Conservation (phyloP, 1,284 basidiomycete species). For the Peniophora sp. region DNA sequence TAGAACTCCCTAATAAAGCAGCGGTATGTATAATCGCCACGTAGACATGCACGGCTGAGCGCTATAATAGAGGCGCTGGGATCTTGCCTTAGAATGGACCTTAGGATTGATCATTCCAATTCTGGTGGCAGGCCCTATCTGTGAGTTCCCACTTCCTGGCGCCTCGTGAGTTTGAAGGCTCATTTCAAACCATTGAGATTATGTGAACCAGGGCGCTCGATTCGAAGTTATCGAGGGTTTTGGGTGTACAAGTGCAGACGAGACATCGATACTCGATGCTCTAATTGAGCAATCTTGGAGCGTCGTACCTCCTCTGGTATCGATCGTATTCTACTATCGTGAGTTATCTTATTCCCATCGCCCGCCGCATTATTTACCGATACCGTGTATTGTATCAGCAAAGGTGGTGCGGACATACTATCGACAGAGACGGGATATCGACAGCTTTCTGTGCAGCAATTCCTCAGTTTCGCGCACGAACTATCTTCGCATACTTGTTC, state of each 20-base stretch:
- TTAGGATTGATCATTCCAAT: not conserved
- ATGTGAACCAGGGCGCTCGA: not conserved
- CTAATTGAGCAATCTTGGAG: not conserved
- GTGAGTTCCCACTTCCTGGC: not conserved
- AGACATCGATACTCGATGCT: not conserved
- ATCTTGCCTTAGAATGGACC: not conserved
- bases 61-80: not conserved
- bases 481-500: not conserved
- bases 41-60: not conserved
- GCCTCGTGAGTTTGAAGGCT: not conserved
- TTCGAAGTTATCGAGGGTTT: not conserved
- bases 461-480: not conserved
- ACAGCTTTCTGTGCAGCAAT: not conserved
- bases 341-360: not conserved
- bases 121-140: not conserved
- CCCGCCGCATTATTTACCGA: not conserved
- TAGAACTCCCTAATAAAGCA: not conserved
- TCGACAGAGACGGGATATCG: not conserved
- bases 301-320: not conserved
- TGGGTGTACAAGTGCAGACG: not conserved
- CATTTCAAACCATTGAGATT: not conserved
- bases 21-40: not conserved
- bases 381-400: not conserved
- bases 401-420: not conserved
- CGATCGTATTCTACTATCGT: not conserved